These are phyloP conservation scores for Geosiphon pyriformis DNA, from an alignment of 192 early-diverging fungal genomes.

Conservation along the genomic window DNA sequence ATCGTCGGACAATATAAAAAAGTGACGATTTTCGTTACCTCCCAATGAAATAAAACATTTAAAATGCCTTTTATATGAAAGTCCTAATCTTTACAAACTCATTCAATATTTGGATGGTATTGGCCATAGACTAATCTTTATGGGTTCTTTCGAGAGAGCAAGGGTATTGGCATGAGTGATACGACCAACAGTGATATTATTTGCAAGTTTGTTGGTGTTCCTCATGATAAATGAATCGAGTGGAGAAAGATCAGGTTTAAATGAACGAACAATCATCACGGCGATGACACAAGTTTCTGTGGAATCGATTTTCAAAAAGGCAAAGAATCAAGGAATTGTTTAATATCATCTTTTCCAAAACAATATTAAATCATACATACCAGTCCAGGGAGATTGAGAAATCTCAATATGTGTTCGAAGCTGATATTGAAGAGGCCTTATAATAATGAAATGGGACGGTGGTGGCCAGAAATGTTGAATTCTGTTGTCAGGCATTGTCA, in stretches of 20 bases:
- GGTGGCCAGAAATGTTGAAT: conserved; percentile 16
- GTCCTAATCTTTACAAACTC: too few species aligned
- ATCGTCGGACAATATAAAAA: too few species aligned
- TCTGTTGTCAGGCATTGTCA: conserved; percentile 10
- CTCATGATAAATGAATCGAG: conserved; percentile 8
- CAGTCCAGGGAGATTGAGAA: conserved; percentile 21
- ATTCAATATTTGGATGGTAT: too few species aligned
- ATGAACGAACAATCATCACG: conserved; percentile 10
- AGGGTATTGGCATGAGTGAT: not conserved
- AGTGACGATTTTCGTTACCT: too few species aligned
- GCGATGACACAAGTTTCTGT: not conserved
- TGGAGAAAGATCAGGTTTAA: conserved; percentile 7
- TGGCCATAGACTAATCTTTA: conserved; percentile 18
- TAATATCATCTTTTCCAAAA: not conserved
- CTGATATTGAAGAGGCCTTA: conserved; percentile 1
- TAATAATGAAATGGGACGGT: conserved; percentile 1
- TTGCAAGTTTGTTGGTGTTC: not conserved
- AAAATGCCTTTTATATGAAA: too few species aligned
- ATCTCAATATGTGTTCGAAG: conserved; percentile 20
- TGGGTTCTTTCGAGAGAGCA: not conserved
- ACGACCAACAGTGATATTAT: not conserved
- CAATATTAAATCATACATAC: not conserved
- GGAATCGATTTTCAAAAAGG: not conserved
- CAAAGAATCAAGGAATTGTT: not conserved
- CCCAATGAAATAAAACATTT: too few species aligned